These are phyloP conservation scores for Trypanosoma mega DNA, from an alignment of 208 protist genomes.

Conservation along the genomic window DNA sequence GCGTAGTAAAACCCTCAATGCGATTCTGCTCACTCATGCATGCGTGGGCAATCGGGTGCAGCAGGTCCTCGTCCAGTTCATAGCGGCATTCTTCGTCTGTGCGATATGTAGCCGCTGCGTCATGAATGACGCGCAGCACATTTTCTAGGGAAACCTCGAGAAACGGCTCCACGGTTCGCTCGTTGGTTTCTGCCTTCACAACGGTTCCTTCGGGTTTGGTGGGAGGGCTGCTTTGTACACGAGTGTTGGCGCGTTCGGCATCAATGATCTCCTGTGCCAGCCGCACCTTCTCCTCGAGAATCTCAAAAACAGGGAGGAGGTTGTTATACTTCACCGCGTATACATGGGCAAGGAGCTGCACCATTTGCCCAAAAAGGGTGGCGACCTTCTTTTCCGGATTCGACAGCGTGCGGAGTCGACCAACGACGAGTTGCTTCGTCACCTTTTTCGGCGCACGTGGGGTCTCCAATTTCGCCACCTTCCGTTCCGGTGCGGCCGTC, in stretches of 20 bases:
- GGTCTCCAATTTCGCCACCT: neutral
- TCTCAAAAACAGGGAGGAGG: constrained; percentile 68
- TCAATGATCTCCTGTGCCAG: constrained; percentile 54
- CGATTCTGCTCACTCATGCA: constrained; percentile 70
- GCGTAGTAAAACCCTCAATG: constrained; percentile 82
- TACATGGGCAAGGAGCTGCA: constrained; percentile 70
- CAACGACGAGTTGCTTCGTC: constrained; percentile 29
- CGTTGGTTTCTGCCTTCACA: neutral
- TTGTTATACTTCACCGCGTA: constrained; percentile 81
- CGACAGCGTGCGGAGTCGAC: constrained; percentile 55
- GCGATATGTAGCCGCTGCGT: constrained; percentile 49
- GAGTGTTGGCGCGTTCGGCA: constrained; percentile 46
- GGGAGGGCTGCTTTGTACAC: constrained; percentile 28
- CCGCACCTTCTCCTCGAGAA: constrained; percentile 41
- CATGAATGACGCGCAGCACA: constrained; percentile 34
- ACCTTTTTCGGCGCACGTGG: constrained; percentile 3
- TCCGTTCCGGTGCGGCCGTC: constrained; percentile 7
- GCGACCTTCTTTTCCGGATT: constrained; percentile 75
- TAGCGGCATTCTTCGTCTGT: constrained; percentile 75
- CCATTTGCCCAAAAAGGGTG: constrained; percentile 53
- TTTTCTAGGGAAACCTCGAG: constrained; percentile 50
- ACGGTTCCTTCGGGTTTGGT: too few relatives aligned
- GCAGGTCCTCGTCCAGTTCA: constrained; percentile 84
- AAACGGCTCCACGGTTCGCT: constrained; percentile 48
- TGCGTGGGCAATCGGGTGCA: constrained; percentile 85